Conservation (phyloP, 768 basidiomycete genomes). For the Amanita phalloides region DNA sequence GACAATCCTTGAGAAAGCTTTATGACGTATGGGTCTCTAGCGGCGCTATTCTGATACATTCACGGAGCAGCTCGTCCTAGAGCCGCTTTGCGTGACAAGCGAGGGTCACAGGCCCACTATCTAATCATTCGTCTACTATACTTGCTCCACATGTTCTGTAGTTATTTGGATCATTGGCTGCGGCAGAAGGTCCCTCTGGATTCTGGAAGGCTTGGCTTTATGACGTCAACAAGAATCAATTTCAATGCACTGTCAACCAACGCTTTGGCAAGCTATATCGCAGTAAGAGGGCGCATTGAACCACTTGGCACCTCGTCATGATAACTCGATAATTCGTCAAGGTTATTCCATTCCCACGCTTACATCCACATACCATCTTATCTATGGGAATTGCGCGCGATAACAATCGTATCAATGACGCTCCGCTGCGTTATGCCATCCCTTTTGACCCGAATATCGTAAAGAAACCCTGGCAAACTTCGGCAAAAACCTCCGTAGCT, state of each 20-base stretch:
- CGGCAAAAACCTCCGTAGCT: constrained; percentile 30
- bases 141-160: too few species aligned
- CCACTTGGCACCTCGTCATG: constrained; percentile 11
- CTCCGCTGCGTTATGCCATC: constrained; percentile 10
- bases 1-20: constrained; percentile 20
- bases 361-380: background rate
- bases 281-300: background rate
- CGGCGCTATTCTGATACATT: constrained; percentile 39
- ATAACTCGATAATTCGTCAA: background rate
- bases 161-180: too few species aligned
- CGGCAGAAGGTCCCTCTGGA: too few species aligned
- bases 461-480: constrained; percentile 30
- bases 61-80: constrained; percentile 26
- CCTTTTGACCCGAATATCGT: constrained; percentile 29
- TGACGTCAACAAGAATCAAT: constrained; percentile 42
- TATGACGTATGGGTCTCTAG: constrained; percentile 31
- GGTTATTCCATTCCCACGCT: background rate
- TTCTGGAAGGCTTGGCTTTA: constrained; percentile 23
- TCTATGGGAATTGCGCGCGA: background rate
- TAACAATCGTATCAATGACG: background rate
- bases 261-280: constrained; percentile 24
- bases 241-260: constrained; percentile 23
- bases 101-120: too few species aligned
- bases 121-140: too few species aligned
- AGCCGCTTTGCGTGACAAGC: too few species aligned